Evolutionary conservation across 2,329 filamentous ascomycete genomes (phyloP), one percentile per base, ranked within the genome.

Genomic region (Conoideocrella luteorostrata): DNA sequence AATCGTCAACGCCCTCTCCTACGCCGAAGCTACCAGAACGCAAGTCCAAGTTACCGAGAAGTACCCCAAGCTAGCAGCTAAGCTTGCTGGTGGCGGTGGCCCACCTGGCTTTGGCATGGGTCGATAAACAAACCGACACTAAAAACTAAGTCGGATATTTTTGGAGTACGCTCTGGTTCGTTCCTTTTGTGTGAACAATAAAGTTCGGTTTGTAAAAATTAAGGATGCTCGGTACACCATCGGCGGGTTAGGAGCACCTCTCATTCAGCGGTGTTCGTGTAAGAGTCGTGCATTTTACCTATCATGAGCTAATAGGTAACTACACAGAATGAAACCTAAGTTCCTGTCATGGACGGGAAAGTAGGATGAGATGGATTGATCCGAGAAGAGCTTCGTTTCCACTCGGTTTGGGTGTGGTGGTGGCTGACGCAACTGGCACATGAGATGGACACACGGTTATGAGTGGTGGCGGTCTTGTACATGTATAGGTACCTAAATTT

Each of bases 11-110:
- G 93, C 93, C 6, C 77, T 98, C 15, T 95, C 88, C 17, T 98
- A 98, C 61, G 93, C 93, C 23, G 93, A 98, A 68, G 93, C 93
- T 17, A 97, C 93, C 30, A 79, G 93, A 59, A 97, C 93, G 50
- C 93, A 98, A 68, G 80, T 98, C 50, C 87, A 95, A 69, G 86
- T 93, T 13, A 86, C 88, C 61, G 84, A 90, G 67, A 88, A 88
- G 68, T 91, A 91, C 62, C 87, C 87, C 32, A 80, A 88, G 64
- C 74, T 93, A 41, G 84, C 85, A 12, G 80, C 77, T 47, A 84
- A 85, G 62, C 73, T 91, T 52, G 64, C 64, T 4, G 63, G 61
- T 23, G 61, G 62, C 33, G 63, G 52, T 23, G 56, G 60, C 20
- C 59, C 63, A 11, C 56, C 58, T 20, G 61, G 64, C 15, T 54